phyloP scores from a whole-genome alignment of 257 asterid genomes.

The Solanum piurae region DNA sequence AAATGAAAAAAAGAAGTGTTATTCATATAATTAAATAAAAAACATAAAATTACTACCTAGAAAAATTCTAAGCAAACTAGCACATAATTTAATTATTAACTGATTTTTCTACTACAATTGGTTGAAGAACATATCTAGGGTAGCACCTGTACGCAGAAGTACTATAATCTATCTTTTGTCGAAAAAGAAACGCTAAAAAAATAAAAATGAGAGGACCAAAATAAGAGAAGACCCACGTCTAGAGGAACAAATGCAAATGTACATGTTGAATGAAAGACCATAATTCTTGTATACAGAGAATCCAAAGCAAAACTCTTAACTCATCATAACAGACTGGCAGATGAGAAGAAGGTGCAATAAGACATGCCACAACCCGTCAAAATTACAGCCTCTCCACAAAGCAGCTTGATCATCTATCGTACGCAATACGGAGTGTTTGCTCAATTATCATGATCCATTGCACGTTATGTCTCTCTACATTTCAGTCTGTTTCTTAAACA shows the following conservation, averaged over 20 bases:
- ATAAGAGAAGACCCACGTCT: background rate
- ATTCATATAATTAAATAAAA: too few species aligned
- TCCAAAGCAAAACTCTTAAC: constrained; percentile 21
- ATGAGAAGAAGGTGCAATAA: background rate
- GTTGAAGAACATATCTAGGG: background rate
- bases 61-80: background rate
- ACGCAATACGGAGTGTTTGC: background rate
- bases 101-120: background rate
- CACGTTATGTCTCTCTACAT: background rate
- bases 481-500: background rate
- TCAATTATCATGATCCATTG: background rate
- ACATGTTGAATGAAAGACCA: background rate
- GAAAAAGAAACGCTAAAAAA: too few species aligned
- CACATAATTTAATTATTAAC: background rate
- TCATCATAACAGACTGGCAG: background rate
- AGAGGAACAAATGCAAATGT: background rate
- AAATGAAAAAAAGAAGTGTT: background rate
- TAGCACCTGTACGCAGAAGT: background rate
- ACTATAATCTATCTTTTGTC: background rate
- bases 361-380: constrained; percentile 12
- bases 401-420: background rate
- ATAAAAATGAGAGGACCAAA: background rate
- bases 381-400: background rate
- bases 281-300: constrained; percentile 4
- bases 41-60: background rate